Conservation (phyloP, 2,329 filamentous ascomycete genomes). For the Arthrocladium fulminans region DNA sequence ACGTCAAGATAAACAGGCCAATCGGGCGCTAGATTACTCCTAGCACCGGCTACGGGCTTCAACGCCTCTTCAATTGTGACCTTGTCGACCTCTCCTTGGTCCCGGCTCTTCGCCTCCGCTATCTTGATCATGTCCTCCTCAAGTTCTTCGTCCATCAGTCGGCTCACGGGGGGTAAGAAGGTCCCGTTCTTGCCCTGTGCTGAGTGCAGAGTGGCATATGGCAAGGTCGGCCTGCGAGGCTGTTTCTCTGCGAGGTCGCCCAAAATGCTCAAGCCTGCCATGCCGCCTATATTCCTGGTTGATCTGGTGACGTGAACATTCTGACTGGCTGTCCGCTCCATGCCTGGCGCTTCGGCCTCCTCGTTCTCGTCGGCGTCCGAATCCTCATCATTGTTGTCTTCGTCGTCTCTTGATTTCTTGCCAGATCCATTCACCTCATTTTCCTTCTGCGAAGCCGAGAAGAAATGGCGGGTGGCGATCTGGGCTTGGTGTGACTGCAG, state of each 20-base stretch:
- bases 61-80: slow-evolving; percentile 31
- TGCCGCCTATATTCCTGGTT: slow-evolving; percentile 40
- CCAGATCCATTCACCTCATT: slow-evolving; percentile 17
- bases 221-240: slow-evolving; percentile 36
- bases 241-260: slow-evolving; percentile 47
- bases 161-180: slow-evolving; percentile 33
- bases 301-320: slow-evolving; percentile 49
- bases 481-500: slow-evolving; percentile 54
- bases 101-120: slow-evolving; percentile 31
- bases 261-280: slow-evolving; percentile 45
- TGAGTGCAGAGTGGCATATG: slow-evolving; percentile 39
- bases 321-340: slow-evolving; percentile 53
- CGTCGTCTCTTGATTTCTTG: slow-evolving; percentile 33
- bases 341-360: slow-evolving; percentile 42
- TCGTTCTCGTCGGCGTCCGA: slow-evolving; percentile 34
- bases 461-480: slow-evolving; percentile 49
- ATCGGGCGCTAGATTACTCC: slow-evolving; percentile 35
- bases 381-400: slow-evolving; percentile 31
- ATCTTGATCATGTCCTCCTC: slow-evolving; percentile 39
- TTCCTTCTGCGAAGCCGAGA: slow-evolving; percentile 44
- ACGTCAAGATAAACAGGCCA: slow-evolving; percentile 37
- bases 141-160: slow-evolving; percentile 39
- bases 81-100: slow-evolving; percentile 34
- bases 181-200: slow-evolving; percentile 34
- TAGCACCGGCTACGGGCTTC: slow-evolving; percentile 16